These are phyloP conservation scores for Agrocybe chaxingu DNA, from an alignment of 768 basidiomycete genomes.

Conservation along the genomic window DNA sequence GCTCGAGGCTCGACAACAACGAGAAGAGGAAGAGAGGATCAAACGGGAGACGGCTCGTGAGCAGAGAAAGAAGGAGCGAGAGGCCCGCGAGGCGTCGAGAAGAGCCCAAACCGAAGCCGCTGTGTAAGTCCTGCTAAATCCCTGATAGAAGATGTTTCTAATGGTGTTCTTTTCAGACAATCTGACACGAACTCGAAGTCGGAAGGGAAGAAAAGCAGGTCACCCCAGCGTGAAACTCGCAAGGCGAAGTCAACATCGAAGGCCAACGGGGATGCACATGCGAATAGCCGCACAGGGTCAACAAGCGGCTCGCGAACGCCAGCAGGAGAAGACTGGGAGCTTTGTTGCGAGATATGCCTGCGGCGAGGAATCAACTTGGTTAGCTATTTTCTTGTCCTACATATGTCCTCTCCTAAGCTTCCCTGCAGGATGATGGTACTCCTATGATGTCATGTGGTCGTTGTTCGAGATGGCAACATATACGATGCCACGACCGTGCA, in stretches of 20 bases:
- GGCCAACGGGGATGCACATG: slow-evolving; percentile 17
- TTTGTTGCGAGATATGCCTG: slow-evolving; percentile 86
- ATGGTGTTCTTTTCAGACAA: slow-evolving; percentile 2
- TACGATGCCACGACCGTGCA: slow-evolving; percentile 73
- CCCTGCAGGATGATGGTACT: slow-evolving; percentile 67
- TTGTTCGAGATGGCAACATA: slow-evolving; percentile 90
- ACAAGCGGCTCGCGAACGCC: slow-evolving; percentile 51
- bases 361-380: slow-evolving; percentile 73
- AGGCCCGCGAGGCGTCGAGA: slow-evolving; percentile 34
- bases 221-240: background rate
- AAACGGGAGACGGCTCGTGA: slow-evolving; percentile 61
- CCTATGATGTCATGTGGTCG: slow-evolving; percentile 80
- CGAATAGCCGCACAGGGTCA: slow-evolving; percentile 3
- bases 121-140: slow-evolving; percentile 10
- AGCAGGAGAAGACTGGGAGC: slow-evolving; percentile 69
- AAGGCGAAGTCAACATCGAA: slow-evolving; percentile 5
- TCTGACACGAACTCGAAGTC: background rate
- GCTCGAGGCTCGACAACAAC: slow-evolving; percentile 51
- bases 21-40: slow-evolving; percentile 53
- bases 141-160: background rate
- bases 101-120: slow-evolving; percentile 17
- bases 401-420: slow-evolving; percentile 4
- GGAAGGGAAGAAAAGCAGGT: slow-evolving; percentile 5
- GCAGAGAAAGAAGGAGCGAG: slow-evolving; percentile 45
- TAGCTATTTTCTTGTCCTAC: background rate